These are phyloP conservation scores for Cenchrus americanus DNA, from an alignment of 176 grass and related monocot species.

Conservation along the genomic window DNA sequence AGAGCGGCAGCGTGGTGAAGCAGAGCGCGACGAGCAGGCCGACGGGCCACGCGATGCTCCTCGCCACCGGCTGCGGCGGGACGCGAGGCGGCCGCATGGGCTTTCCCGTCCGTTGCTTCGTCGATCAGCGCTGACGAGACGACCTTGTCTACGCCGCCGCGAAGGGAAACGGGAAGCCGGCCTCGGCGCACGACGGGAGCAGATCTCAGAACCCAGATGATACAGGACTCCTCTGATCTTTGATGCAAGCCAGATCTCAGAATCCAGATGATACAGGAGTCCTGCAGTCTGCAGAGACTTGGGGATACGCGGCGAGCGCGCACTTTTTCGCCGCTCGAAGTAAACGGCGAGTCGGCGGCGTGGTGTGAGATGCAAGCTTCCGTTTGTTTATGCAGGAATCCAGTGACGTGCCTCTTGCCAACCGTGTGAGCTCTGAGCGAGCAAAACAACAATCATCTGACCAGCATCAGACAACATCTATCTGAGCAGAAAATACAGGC, in stretches of 20 bases:
- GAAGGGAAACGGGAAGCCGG: too few relatives aligned
- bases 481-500: too few relatives aligned
- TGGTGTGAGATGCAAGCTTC: constrained; percentile 43
- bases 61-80: background rate
- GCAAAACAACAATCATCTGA: too few relatives aligned
- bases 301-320: background rate
- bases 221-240: background rate
- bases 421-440: too few relatives aligned
- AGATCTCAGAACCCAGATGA: too few relatives aligned
- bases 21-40: constrained; percentile 44
- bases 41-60: constrained; percentile 13
- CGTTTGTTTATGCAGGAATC: constrained; percentile 19
- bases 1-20: constrained; percentile 55
- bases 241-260: background rate
- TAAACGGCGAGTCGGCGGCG: constrained; percentile 19
- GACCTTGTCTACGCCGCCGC: too few relatives aligned
- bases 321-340: constrained; percentile 44
- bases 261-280: background rate
- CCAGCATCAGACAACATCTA: too few relatives aligned
- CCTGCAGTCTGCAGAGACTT: background rate
- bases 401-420: background rate
- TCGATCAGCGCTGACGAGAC: too few relatives aligned
- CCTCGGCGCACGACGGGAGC: background rate
- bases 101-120: constrained; percentile 28
- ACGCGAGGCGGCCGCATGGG: background rate